These are phyloP conservation scores for Ambispora gerdemannii DNA, from an alignment of 192 early-diverging fungal species.

Conservation along the genomic window DNA sequence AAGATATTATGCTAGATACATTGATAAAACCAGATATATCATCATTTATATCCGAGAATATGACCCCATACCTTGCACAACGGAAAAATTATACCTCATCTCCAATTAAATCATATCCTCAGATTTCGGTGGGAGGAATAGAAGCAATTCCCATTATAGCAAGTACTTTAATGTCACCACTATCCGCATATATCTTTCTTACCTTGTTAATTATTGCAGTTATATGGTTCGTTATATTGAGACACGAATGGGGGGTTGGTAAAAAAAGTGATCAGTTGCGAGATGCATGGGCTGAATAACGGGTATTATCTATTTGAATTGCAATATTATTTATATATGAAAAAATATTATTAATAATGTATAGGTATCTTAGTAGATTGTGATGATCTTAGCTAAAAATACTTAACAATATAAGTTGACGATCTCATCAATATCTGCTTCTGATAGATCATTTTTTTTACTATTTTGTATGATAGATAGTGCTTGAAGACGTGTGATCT, in stretches of 20 bases:
- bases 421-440: conserved; percentile 18
- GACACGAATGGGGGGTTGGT: background rate
- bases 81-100: background rate
- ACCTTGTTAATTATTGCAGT: background rate
- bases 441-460: conserved; percentile 23
- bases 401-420: conserved; percentile 15
- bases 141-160: background rate
- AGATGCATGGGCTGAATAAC: conserved; percentile 4
- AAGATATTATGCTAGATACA: conserved; percentile 7
- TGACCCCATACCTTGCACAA: background rate
- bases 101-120: background rate
- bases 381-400: background rate
- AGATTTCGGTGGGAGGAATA: background rate
- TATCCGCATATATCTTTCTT: no score
- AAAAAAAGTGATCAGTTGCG: conserved; percentile 9
- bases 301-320: conserved; percentile 13
- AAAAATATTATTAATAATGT: conserved; percentile 25
- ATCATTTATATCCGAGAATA: background rate
- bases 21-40: background rate
- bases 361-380: background rate
- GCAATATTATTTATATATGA: conserved; percentile 21
- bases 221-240: conserved; percentile 1
- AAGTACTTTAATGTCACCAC: conserved; percentile 8
- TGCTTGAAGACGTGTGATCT: background rate
- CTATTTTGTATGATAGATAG: background rate